A percentile compares a stretch with the other conserved stretches of the same genome.
These are phyloP conservation scores for Ganoderma sinense DNA, from an alignment of 1,284 basidiomycete species.

Conservation along the genomic window DNA sequence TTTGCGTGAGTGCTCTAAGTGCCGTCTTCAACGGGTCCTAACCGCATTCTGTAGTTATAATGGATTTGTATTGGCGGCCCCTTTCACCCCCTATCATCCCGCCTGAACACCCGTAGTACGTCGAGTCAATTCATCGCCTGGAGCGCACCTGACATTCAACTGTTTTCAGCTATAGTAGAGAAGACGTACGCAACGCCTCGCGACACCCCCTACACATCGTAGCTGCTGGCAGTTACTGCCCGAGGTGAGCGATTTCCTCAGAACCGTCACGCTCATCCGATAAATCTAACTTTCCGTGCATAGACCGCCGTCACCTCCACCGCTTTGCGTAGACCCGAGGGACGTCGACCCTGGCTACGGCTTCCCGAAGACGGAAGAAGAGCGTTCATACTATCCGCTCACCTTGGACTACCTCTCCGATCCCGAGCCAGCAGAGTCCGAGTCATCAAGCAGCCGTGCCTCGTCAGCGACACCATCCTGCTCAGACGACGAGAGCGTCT, in stretches of 20 bases:
- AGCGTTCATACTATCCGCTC: not conserved
- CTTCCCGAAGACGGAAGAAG: slow-evolving; percentile 1
- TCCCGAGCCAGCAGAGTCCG: not conserved
- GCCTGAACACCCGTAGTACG: not conserved
- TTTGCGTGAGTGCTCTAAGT: not conserved
- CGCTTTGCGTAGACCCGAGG: not conserved
- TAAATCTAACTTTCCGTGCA: not conserved
- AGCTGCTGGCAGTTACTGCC: not conserved
- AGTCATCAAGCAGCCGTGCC: not conserved
- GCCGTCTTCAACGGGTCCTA: not conserved
- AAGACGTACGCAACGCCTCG: not conserved
- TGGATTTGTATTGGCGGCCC: not conserved
- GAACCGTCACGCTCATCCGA: not conserved
- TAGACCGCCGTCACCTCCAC: not conserved
- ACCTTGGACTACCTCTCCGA: not conserved
- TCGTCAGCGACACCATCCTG: not conserved
- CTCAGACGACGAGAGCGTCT: not conserved
- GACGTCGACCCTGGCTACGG: not conserved
- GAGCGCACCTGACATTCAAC: not conserved
- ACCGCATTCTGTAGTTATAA: not conserved
- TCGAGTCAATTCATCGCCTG: not conserved
- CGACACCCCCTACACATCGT: not conserved
- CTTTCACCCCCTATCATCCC: not conserved
- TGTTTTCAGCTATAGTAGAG: not conserved
- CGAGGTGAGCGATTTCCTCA: not conserved